Conservation (phyloP, 805 yeast species). For the Metschnikowia koreensis region DNA sequence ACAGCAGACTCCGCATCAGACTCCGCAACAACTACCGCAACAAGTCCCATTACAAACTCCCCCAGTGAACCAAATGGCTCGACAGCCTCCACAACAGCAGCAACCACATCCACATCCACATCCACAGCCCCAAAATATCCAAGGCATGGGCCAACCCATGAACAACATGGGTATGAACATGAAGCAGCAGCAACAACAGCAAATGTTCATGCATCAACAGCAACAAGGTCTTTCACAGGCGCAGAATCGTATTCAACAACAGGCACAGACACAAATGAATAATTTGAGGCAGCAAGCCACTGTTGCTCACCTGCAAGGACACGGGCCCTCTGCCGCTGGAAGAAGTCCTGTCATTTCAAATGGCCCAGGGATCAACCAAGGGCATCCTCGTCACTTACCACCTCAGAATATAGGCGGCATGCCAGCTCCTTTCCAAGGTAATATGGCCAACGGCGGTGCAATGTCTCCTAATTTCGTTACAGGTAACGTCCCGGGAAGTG, state of each 20-base stretch:
- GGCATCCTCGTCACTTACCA: constrained; percentile 5
- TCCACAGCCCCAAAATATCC: constrained; percentile 4
- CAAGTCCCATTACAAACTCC: constrained; percentile 9
- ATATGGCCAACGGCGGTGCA: constrained; percentile 1
- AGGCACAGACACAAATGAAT: constrained; percentile 51
- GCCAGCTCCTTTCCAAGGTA: background rate
- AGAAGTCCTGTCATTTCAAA: constrained; percentile 11
- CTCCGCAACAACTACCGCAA: constrained; percentile 9
- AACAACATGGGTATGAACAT: constrained; percentile 19
- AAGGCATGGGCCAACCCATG: constrained; percentile 15
- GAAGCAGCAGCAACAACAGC: constrained; percentile 30
- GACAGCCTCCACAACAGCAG: constrained; percentile 8
- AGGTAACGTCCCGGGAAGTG: constrained; percentile 2
- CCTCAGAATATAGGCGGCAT: background rate
- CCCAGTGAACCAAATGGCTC: constrained; percentile 7
- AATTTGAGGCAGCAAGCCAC: constrained; percentile 46
- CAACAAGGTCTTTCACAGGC: constrained; percentile 15
- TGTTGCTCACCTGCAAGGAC: constrained; percentile 24
- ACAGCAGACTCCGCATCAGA: constrained; percentile 12
- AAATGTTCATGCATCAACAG: constrained; percentile 24
- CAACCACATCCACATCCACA: constrained; percentile 11
- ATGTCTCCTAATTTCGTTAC: constrained; percentile 3
- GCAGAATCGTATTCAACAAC: constrained; percentile 41
- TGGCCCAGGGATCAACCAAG: constrained; percentile 7
- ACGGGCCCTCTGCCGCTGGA: constrained; percentile 13